Conservation (phyloP, 441 rosid species). For the Jatropha multifida region DNA sequence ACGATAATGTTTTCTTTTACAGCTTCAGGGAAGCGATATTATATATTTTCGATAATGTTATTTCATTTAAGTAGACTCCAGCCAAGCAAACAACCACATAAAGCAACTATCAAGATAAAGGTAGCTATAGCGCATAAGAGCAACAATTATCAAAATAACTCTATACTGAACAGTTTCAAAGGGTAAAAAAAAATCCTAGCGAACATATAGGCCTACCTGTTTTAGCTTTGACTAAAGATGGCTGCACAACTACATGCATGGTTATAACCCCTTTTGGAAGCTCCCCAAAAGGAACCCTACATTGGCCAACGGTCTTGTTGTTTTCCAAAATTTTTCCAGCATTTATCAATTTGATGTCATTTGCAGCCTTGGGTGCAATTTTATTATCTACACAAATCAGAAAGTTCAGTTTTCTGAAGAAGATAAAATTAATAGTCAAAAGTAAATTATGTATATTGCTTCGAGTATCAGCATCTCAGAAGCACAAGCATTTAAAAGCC, state of each 20-base stretch:
- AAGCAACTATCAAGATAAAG: no score
- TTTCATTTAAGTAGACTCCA: no score
- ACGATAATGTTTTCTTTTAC: no score
- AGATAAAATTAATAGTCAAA: background rate
- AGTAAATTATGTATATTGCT: background rate
- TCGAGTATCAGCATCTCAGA: background rate
- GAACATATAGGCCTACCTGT: slow-evolving; percentile 50
- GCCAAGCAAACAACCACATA: no score
- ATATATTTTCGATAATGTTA: no score
- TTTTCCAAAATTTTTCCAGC: slow-evolving; percentile 90
- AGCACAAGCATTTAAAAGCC: background rate
- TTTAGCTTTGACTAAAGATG: slow-evolving; percentile 64
- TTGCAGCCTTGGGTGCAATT: slow-evolving; percentile 66
- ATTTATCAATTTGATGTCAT: slow-evolving; percentile 78
- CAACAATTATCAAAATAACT: no score
- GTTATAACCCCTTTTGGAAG: slow-evolving; percentile 69
- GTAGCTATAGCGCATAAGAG: no score
- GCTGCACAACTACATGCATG: slow-evolving; percentile 97
- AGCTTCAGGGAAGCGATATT: no score
- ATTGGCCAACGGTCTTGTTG: slow-evolving; percentile 80
- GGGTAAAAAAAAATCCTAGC: background rate
- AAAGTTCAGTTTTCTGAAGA: background rate
- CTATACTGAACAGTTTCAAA: no score
- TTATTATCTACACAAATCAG: slow-evolving; percentile 53
- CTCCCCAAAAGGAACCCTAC: slow-evolving; percentile 76